Conservation (phyloP, 768 basidiomycete genomes). For the Cystofilobasidium capitatum region DNA sequence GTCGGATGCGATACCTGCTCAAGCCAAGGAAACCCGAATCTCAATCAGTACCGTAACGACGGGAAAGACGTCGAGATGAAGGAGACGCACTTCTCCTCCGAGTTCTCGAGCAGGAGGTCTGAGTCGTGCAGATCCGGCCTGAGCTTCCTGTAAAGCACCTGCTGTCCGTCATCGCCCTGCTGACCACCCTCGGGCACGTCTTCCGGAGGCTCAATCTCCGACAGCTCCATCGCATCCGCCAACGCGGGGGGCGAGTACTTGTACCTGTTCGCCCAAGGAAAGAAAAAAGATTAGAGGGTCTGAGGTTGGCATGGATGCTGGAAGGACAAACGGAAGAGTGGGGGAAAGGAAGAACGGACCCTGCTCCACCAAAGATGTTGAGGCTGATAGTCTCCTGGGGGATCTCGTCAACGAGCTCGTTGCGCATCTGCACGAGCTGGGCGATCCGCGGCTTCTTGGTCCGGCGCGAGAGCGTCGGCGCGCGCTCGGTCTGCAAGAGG, state of each 20-base stretch:
- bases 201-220: constrained; percentile 3
- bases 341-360: constrained; percentile 5
- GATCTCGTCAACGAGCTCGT: constrained; percentile 12
- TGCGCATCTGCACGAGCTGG: constrained; percentile 1
- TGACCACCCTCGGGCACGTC: not conserved
- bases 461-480: constrained; percentile 11
- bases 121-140: not conserved
- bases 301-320: not conserved
- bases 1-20: constrained; percentile 5
- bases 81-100: constrained; percentile 21
- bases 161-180: not conserved
- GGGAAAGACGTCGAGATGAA: not conserved
- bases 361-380: constrained; percentile 15
- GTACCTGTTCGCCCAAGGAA: not conserved
- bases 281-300: not conserved
- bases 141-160: not conserved
- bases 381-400: constrained; percentile 9
- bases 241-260: constrained; percentile 21
- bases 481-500: not conserved
- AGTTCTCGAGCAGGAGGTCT: constrained; percentile 19
- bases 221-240: not conserved
- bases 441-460: constrained; percentile 17
- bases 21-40: too few species aligned
- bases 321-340: not conserved
- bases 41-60: too few species aligned